Evolutionary conservation across 164 flowering plant genomes (phyloP).

Genomic region (Liquidambar formosana): DNA sequence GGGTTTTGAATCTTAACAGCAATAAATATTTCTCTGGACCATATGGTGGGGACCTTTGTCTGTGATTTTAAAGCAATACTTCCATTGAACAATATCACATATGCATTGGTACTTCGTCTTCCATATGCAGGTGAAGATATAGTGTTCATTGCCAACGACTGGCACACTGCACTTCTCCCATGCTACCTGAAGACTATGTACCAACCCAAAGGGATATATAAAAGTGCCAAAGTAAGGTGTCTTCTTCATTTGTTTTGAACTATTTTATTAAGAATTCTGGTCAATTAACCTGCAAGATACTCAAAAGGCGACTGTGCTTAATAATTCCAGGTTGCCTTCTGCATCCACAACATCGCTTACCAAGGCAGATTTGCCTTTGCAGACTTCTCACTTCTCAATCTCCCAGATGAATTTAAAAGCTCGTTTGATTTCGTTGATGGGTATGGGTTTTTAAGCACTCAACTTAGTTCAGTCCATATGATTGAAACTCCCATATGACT

Average conservation of each 20-base stretch:
- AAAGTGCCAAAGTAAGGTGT: constrained; percentile 60
- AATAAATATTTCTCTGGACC: constrained; percentile 77
- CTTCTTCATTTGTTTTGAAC: not conserved
- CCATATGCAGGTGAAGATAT: constrained; percentile 72
- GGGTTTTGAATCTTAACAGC: constrained; percentile 66
- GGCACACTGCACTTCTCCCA: constrained; percentile 85
- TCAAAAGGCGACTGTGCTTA: not conserved
- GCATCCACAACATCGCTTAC: constrained; percentile 94
- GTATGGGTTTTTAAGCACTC: constrained; percentile 31
- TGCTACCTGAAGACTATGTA: constrained; percentile 76
- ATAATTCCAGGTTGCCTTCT: constrained; percentile 67
- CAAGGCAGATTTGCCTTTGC: constrained; percentile 87
- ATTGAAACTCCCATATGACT: not conserved
- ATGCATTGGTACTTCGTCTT: not conserved
- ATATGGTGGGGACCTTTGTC: constrained; percentile 52
- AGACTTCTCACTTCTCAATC: constrained; percentile 75
- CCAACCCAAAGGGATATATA: constrained; percentile 57
- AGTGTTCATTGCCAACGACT: constrained; percentile 77
- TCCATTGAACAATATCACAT: not conserved
- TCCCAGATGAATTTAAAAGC: constrained; percentile 63
- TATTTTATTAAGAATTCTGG: not conserved
- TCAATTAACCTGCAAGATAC: not conserved
- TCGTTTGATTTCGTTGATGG: constrained; percentile 94
- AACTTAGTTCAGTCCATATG: not conserved
- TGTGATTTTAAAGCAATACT: not conserved